Evolutionary conservation across 73 alveolate genomes (phyloP), one percentile per base, ranked within the genome.

Genomic region (Paramecium bursaria): DNA sequence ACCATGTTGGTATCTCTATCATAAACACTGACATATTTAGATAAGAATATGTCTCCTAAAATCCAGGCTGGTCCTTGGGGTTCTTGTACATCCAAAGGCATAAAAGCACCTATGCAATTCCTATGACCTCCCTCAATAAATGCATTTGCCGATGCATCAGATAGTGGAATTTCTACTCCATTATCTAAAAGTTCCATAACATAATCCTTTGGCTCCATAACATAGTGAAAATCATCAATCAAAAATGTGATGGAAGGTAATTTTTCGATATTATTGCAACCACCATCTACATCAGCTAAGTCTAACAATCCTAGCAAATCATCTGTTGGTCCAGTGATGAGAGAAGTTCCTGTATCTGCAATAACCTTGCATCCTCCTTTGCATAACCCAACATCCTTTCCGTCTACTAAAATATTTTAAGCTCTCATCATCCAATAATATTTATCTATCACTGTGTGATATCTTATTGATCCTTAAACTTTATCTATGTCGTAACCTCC

Each of bases 1-100:
- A 94, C 92, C 74, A 89, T 86, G 74, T 91, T 86, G 21, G 91
- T 73, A 48, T 94, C 96, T 35, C 98, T 86, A 76, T 94, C 98
- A 91, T 75, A 94, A 73, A 94, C 91, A 29, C 98, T 91, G 93
- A 94, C 91, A 91, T 86, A 94, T 47, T 90, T 90, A 39, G 77
- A 86, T 74, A 92, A 77, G 80, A 93, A 93, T 1, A 90, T 73
- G 74, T 87, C 97, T 19, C 98, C 98, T 46, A 93, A 75, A 13
- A 93, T 92, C 90, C 94, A 92, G 15, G 92, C 61, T 15, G 94
- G 94, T 33, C 92, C 92, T 31, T 74, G 19, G 6, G 91, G 91
- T 3, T 46, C 82, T 74, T 89, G 91, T 13, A 86, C 46, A 35
- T 86, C 92, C 48, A 86, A 52, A 33, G 92, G 82, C 77, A 49